Evolutionary conservation across 2,329 filamentous ascomycete genomes (phyloP), one percentile per base, ranked within the genome.

Genomic region (Hymenotorrendiella dingleyae): DNA sequence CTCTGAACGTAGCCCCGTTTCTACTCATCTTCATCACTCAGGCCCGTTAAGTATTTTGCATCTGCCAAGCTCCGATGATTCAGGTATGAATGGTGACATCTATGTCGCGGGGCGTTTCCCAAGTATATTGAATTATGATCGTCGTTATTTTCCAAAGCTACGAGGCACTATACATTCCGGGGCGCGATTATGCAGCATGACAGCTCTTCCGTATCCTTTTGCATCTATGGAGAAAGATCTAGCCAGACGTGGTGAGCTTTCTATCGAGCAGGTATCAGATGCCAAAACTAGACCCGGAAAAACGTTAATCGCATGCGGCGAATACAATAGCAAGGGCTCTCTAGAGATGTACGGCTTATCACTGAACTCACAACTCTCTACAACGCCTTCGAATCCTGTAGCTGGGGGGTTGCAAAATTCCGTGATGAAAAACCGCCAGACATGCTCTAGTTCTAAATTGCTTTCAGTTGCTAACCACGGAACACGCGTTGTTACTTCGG

Each of bases 261-360:
- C 78, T 9, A 63, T 70, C 41, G 72, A 76, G 42, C 72, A 72
- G 49, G 68, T 78, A 10, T 67, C 62, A 49, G 65, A 68, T 14
- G 71, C 71, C n/a, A 82, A 82, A 53, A 64, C 57, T n/a, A 61
- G 62, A 0, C 55, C 64, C 10, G 74, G 81, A 0, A 72, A 82
- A 34, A 89, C 84, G 0, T 65, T 96, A 20, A 76, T 95, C 39
- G 86, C 88, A 3, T 86, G 85, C 28, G 91, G 90, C 4, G 86
- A 91, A 59, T 96, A 96, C 67, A 94, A 93, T 54, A 87, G 84
- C 23, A 90, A 93, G 62, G 91, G 91, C 1, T 90, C 85, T 0
- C 69, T 97, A 2, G 91, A 97, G 59, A 67, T 95, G n/a, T 95
- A 94, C 62, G 80, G 80, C 11, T 65, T 87, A 1, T 69, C 66